Evolutionary conservation across 2,329 filamentous ascomycete species (phyloP), one percentile per base, ranked within the genome.

Genomic region (Lachnellula occidentalis): DNA sequence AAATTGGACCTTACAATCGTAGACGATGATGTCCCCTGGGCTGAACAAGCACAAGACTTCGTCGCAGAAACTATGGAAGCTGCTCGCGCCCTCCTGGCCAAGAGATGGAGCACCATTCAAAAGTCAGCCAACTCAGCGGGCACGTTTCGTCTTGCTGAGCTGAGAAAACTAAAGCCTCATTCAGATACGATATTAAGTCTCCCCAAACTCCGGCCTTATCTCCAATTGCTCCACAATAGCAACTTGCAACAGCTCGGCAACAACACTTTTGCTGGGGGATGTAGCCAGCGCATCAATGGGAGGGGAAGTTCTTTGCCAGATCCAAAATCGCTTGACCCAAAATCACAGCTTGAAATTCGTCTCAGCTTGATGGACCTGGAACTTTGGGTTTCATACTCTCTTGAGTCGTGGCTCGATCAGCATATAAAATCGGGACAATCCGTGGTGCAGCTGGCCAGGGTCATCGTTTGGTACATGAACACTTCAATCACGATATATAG

Each of bases 1-100:
- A 80, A 80, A 57, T 59, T 80, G 11, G 55, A 59, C 5, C 19
- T 42, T n/a, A 19, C 31, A 31, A 48, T 55, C 19, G 41, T 39
- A 11, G 48, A 50, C 34, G 24, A 50, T 39, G 24, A 21, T 9
- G 9, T 31, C 27, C 39, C 36, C 21, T 52, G 54, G 53, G 51
- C 54, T 27, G 51, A 52, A 48, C n/a, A 39, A 48, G 15, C 55
- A 45, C 47, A 51, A 31, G 48, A 48, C 1, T 50, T 49, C 34
- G 15, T 57, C 22, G 22, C 34, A 9, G 55, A 51, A 27, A 54
- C 37, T 15, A 57, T 57, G 55, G 48, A 54, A 42, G 2, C 64
- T 66, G 0, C 59, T 63, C 3, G 48, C 57, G 0, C 17, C 50
- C 2, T 21, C 52, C 0, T 17, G 66, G 1, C 34, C 58, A 1